Conservation (phyloP, 306 rosid genomes). For the Trichosanthes cucumerina region DNA sequence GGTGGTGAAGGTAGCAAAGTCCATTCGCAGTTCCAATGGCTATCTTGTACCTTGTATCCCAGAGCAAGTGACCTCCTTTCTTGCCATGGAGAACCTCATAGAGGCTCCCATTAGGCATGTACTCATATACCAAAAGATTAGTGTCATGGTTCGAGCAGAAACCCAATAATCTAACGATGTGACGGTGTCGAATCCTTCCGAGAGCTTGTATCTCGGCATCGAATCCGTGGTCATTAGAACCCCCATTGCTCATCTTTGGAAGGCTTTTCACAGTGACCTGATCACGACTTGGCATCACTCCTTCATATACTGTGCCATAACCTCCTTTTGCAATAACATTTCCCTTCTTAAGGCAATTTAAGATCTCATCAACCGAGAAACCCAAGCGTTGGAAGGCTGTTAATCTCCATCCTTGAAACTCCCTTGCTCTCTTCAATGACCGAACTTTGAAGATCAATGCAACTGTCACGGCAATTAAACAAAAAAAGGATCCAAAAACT, state of each 20-base stretch:
- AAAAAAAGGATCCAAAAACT: background rate
- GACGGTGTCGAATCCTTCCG: conserved; percentile 82
- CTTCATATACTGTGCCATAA: conserved; percentile 85
- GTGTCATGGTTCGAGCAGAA: conserved; percentile 91
- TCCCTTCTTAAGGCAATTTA: conserved; percentile 68
- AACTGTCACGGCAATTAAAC: conserved; percentile 21
- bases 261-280: conserved; percentile 80
- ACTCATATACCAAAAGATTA: conserved; percentile 79
- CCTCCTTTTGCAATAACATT: conserved; percentile 87
- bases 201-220: conserved; percentile 86
- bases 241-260: conserved; percentile 74
- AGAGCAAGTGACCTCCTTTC: conserved; percentile 86
- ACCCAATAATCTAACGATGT: conserved; percentile 75
- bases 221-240: conserved; percentile 80
- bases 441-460: conserved; percentile 69
- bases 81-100: conserved; percentile 96
- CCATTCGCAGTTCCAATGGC: conserved; percentile 92
- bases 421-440: conserved; percentile 65
- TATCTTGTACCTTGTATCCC: conserved; percentile 86
- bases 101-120: conserved; percentile 93
- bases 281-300: conserved; percentile 65
- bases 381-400: conserved; percentile 89
- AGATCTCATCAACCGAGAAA: conserved; percentile 76
- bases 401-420: conserved; percentile 69
- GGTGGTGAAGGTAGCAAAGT: conserved; percentile 88